A percentile compares a stretch with the other conserved stretches of the same genome.
phyloP scores from a whole-genome alignment of 2,329 filamentous ascomycete genomes.

The Epichloe sibirici region DNA sequence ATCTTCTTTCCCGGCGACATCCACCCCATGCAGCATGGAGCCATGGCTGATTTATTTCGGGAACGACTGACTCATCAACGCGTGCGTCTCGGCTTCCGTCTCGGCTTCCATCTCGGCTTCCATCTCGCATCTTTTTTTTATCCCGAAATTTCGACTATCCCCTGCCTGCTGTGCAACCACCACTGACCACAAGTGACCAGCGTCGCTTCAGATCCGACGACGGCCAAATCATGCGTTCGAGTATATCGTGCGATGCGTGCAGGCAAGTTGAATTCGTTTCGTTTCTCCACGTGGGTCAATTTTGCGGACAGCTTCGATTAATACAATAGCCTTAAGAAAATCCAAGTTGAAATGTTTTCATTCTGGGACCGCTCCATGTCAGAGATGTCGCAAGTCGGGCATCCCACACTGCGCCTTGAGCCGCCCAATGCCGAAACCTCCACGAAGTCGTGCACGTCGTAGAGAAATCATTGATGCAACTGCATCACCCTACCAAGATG shows the following conservation, averaged over 20 bases:
- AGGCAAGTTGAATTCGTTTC: conserved; percentile 13
- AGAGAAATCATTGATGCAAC: not conserved
- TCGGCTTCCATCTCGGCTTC: not conserved
- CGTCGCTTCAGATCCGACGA: not conserved
- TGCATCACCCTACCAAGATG: not conserved
- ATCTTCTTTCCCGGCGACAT: too few species aligned
- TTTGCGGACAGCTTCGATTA: too few species aligned
- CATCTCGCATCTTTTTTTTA: not conserved
- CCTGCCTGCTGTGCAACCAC: not conserved
- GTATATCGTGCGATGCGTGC: conserved; percentile 22
- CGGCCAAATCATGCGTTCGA: conserved; percentile 18
- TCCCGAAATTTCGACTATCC: not conserved
- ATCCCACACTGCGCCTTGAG: conserved; percentile 16
- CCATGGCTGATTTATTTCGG: not conserved
- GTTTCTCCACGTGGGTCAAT: not conserved
- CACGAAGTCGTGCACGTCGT: conserved; percentile 4
- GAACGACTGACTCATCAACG: not conserved
- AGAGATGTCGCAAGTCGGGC: conserved; percentile 17
- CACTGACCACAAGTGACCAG: too few species aligned
- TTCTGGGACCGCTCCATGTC: conserved; percentile 18
- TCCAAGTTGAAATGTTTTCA: conserved; percentile 25
- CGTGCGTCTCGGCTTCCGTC: not conserved
- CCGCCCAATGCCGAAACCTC: conserved; percentile 7
- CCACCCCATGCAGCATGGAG: not conserved
- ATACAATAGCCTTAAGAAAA: conserved; percentile 10